Percentiles rank a stretch among this genome's conserved stretches.
Conservation (phyloP, 345 rosid species). For the Eucalyptus camaldulensis region DNA sequence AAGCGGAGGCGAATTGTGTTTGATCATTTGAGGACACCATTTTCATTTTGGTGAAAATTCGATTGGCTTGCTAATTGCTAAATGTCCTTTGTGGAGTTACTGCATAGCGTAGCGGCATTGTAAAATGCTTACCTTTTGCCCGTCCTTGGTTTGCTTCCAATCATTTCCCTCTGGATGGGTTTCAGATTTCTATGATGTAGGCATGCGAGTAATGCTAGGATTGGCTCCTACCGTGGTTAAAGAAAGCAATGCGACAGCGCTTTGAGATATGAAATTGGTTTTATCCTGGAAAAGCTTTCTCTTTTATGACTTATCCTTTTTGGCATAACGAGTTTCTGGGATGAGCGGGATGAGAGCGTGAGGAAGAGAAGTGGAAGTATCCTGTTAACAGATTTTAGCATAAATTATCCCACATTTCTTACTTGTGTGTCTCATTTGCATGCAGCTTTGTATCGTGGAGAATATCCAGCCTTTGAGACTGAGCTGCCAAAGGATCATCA, state of each 20-base stretch:
- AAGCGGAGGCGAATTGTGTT: background rate
- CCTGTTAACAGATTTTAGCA: background rate
- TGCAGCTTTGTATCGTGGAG: constrained; percentile 23
- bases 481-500: background rate
- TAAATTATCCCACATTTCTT: background rate
- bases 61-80: background rate
- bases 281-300: background rate
- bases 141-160: background rate
- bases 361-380: background rate
- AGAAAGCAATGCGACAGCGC: background rate
- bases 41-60: background rate
- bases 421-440: background rate
- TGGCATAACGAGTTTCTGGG: background rate
- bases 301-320: background rate
- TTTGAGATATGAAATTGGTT: background rate
- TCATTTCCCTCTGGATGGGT: background rate
- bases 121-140: background rate
- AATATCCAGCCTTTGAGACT: constrained; percentile 1
- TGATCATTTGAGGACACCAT: background rate
- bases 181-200: background rate
- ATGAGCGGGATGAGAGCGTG: background rate
- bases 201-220: background rate
- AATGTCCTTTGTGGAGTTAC: background rate
- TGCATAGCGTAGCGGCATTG: background rate
- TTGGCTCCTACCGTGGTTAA: background rate